Percentiles rank a stretch among this genome's conserved stretches.
phyloP scores from a whole-genome alignment of 2,329 filamentous ascomycete species.

The Botrytis fragariae region DNA sequence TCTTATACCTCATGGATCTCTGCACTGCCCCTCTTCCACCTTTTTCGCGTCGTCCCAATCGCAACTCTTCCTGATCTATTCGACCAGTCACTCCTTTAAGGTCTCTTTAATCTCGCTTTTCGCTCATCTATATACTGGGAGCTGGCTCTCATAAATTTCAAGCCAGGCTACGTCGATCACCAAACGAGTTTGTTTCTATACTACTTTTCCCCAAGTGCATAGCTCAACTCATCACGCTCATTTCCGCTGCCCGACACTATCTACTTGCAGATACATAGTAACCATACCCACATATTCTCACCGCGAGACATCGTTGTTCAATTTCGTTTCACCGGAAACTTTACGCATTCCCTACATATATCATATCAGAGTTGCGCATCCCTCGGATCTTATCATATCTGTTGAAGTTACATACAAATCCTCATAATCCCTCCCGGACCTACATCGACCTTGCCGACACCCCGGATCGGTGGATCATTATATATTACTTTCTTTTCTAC shows the following conservation, averaged over 20 bases:
- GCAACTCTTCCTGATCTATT: constrained; percentile 42
- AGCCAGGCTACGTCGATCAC: constrained; percentile 40
- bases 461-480: constrained; percentile 29
- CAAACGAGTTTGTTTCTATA: constrained; percentile 46
- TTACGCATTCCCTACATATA: constrained; percentile 43
- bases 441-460: constrained; percentile 18
- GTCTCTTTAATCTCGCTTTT: constrained; percentile 44
- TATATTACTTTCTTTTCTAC: constrained; percentile 27
- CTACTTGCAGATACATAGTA: constrained; percentile 36
- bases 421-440: constrained; percentile 23
- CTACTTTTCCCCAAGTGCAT: constrained; percentile 35
- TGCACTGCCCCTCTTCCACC: constrained; percentile 48
- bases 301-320: constrained; percentile 43
- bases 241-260: constrained; percentile 34
- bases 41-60: constrained; percentile 48
- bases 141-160: constrained; percentile 54
- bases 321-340: constrained; percentile 40
- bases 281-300: constrained; percentile 41
- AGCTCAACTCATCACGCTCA: constrained; percentile 45
- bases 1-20: constrained; percentile 52
- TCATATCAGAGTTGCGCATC: constrained; percentile 41
- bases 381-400: constrained; percentile 35
- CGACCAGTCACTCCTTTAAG: constrained; percentile 53
- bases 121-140: constrained; percentile 51
- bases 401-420: constrained; percentile 34